Conservation (phyloP, 2,329 filamentous ascomycete species). For the Colletotrichum tamarilloi region DNA sequence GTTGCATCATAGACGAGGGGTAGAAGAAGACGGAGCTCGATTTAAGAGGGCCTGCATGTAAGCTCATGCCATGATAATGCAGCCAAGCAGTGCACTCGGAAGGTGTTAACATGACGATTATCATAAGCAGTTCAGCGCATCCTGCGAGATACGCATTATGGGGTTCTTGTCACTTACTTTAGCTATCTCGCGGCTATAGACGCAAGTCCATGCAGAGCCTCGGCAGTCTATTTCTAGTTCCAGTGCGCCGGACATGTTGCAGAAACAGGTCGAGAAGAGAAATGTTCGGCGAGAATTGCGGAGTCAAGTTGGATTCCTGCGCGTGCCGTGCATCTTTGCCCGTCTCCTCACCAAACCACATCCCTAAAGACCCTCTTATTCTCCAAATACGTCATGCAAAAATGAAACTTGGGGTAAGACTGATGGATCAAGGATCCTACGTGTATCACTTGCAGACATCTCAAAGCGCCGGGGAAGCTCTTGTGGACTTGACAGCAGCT, state of each 20-base stretch:
- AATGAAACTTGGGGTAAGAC: slow-evolving; percentile 7
- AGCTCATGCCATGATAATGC: neutral
- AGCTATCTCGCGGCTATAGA: neutral
- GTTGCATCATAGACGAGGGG: neutral
- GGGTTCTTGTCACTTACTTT: neutral
- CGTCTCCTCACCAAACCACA: neutral
- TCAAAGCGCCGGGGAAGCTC: neutral
- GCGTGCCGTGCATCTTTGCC: neutral
- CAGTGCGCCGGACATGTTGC: neutral
- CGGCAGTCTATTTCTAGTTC: neutral
- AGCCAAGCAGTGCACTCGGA: neutral
- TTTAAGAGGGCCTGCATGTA: neutral
- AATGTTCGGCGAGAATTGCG: slow-evolving; percentile 15
- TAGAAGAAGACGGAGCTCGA: neutral
- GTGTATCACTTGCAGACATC: neutral
- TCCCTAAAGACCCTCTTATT: neutral
- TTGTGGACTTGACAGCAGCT: neutral
- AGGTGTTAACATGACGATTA: neutral
- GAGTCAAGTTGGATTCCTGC: neutral
- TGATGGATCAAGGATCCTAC: neutral
- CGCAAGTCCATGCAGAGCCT: neutral
- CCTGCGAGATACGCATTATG: too few relatives aligned
- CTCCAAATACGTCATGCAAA: slow-evolving; percentile 23
- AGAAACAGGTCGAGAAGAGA: neutral
- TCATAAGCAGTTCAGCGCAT: neutral